Evolutionary conservation across 192 early-diverging fungal species (phyloP).

Genomic region (Chytriomyces confervae): DNA sequence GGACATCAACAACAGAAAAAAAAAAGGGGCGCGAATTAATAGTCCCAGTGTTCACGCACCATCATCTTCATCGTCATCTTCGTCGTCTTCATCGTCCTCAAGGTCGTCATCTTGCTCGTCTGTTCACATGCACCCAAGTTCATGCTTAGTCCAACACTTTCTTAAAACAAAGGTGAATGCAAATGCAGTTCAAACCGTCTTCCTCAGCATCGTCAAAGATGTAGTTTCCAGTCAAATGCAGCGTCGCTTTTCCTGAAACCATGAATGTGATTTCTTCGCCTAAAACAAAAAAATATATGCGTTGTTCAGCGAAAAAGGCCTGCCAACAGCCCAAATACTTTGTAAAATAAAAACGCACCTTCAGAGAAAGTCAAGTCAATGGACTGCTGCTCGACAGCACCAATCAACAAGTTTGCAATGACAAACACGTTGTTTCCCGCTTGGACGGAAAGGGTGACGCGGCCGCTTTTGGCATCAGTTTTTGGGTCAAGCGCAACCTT

Average conservation of each 20-base stretch:
- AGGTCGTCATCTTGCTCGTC: slow-evolving; percentile 43
- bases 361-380: slow-evolving; percentile 64
- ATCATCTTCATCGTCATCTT: slow-evolving; percentile 42
- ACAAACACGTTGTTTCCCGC: slow-evolving; percentile 76
- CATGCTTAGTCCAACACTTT: background rate
- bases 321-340: background rate
- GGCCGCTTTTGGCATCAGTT: slow-evolving; percentile 49
- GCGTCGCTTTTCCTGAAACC: slow-evolving; percentile 64
- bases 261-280: slow-evolving; percentile 81
- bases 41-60: background rate
- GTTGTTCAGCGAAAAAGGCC: background rate
- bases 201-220: slow-evolving; percentile 59
- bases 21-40: background rate
- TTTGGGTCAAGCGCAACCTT: slow-evolving; percentile 77
- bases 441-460: slow-evolving; percentile 72
- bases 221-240: slow-evolving; percentile 80
- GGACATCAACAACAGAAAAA: background rate
- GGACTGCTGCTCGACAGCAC: slow-evolving; percentile 76
- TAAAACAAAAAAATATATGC: background rate
- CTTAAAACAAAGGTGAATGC: slow-evolving; percentile 9
- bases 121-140: slow-evolving; percentile 1
- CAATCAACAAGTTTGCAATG: slow-evolving; percentile 81
- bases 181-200: slow-evolving; percentile 29
- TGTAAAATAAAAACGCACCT: slow-evolving; percentile 27
- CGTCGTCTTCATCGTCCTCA: slow-evolving; percentile 47